phyloP scores from a whole-genome alignment of 257 asterid genomes.

The Solanum bulbocastanum region DNA sequence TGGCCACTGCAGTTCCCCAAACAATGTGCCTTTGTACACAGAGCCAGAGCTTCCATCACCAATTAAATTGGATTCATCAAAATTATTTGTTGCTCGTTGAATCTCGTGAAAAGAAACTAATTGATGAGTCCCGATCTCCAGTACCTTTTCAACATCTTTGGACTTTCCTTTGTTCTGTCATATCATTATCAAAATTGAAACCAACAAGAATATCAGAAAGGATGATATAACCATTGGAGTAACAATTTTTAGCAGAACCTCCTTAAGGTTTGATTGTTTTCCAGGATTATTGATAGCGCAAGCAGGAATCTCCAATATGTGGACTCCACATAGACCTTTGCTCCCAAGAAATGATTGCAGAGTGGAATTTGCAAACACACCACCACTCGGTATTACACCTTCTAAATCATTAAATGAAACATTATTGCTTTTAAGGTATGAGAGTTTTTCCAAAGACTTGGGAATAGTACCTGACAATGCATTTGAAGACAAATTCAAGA shows the following conservation, averaged over 20 bases:
- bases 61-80: background rate
- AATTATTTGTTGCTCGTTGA: background rate
- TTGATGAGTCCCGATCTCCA: no score
- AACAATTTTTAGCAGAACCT: background rate
- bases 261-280: background rate
- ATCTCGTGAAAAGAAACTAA: background rate
- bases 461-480: background rate
- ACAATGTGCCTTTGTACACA: background rate
- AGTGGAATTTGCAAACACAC: no score
- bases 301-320: no score
- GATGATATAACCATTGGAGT: background rate
- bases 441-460: background rate
- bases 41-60: background rate
- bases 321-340: no score
- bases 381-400: background rate
- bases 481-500: background rate
- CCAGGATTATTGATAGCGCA: background rate
- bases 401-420: background rate
- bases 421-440: background rate
- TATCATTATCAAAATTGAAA: background rate
- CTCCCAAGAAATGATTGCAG: no score
- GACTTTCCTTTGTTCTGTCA: background rate
- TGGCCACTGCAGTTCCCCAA: background rate
- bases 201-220: background rate
- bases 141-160: background rate